A percentile compares a stretch with the other conserved stretches of the same genome.
Conservation (phyloP, 768 basidiomycete genomes). For the Tricholomella constricta region DNA sequence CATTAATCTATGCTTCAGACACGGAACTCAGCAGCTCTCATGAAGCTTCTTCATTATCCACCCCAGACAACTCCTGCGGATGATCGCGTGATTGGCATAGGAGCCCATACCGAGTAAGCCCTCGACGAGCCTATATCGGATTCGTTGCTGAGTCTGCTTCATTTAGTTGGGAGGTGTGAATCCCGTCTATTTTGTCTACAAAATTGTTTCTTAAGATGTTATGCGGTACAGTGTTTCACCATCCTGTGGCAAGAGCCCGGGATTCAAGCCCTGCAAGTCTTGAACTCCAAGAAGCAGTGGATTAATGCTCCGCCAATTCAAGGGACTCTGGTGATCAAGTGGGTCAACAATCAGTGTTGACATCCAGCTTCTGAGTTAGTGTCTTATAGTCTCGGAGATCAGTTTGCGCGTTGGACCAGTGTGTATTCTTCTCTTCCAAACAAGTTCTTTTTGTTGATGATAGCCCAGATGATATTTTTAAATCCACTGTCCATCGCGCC, state of each 20-base stretch:
- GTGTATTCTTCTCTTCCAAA: conserved; percentile 18
- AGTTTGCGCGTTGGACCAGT: conserved; percentile 92
- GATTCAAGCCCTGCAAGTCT: conserved; percentile 78
- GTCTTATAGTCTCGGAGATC: conserved; percentile 69
- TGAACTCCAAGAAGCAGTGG: conserved; percentile 79
- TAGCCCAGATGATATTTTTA: conserved; percentile 81
- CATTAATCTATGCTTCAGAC: conserved; percentile 45
- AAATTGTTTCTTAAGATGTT: neutral
- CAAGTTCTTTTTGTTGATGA: neutral
- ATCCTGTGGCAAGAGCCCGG: conserved; percentile 81
- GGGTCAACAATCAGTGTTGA: conserved; percentile 16
- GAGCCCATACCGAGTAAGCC: conserved; percentile 72
- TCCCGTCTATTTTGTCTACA: neutral
- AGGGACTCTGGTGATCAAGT: conserved; percentile 91
- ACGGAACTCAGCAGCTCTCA: conserved; percentile 74
- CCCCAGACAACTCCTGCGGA: conserved; percentile 52
- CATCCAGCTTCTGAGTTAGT: neutral
- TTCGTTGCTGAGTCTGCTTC: neutral
- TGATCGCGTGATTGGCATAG: conserved; percentile 68
- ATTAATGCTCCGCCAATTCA: conserved; percentile 77
- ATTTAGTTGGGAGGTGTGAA: conserved; percentile 51
- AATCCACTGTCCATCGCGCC: conserved; percentile 86
- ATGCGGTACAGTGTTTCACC: conserved; percentile 64
- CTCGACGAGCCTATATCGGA: neutral
- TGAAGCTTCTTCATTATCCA: conserved; percentile 79